A percentile compares a stretch with the other conserved stretches of the same genome.
Evolutionary conservation across 2,329 filamentous ascomycete genomes (phyloP).

Genomic region (Cladobotryum protrusum): DNA sequence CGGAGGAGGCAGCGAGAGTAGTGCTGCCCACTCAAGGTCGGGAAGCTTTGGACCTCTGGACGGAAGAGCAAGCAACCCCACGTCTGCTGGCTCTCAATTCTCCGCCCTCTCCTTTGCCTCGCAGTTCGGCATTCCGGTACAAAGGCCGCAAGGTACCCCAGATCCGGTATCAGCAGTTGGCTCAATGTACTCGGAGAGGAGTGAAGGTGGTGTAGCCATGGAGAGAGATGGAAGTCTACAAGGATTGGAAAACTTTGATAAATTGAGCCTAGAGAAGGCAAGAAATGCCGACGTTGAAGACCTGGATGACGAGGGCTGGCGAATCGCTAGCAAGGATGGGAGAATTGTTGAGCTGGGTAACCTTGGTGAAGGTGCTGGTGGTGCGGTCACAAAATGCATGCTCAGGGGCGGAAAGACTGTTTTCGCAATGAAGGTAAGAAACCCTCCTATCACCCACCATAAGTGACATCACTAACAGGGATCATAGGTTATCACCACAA

Average conservation of each 20-base stretch:
- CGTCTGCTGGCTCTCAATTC: constrained; percentile 81
- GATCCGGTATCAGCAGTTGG: constrained; percentile 87
- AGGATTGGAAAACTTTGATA: constrained; percentile 70
- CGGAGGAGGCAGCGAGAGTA: constrained; percentile 73
- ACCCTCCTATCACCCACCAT: constrained; percentile 14
- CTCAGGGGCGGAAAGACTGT: constrained; percentile 88
- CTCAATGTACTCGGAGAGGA: constrained; percentile 74
- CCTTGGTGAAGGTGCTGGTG: constrained; percentile 89
- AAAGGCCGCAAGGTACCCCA: constrained; percentile 60
- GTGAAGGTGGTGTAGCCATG: constrained; percentile 69
- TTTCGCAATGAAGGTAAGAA: constrained; percentile 83
- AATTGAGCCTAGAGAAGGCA: constrained; percentile 75
- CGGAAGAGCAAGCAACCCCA: constrained; percentile 71
- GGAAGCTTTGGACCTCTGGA: constrained; percentile 77
- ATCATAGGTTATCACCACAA: constrained; percentile 86
- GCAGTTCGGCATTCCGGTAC: constrained; percentile 61
- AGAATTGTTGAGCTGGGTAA: constrained; percentile 84
- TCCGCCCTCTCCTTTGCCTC: constrained; percentile 76
- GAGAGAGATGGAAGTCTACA: constrained; percentile 77
- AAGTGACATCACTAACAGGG: neutral
- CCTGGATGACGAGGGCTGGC: constrained; percentile 90
- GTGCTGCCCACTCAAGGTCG: constrained; percentile 70
- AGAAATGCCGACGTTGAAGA: constrained; percentile 86
- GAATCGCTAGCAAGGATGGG: constrained; percentile 82
- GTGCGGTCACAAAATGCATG: constrained; percentile 86